Evolutionary conservation across 805 yeast genomes (phyloP).

Genomic region (Pichia manshurica): DNA sequence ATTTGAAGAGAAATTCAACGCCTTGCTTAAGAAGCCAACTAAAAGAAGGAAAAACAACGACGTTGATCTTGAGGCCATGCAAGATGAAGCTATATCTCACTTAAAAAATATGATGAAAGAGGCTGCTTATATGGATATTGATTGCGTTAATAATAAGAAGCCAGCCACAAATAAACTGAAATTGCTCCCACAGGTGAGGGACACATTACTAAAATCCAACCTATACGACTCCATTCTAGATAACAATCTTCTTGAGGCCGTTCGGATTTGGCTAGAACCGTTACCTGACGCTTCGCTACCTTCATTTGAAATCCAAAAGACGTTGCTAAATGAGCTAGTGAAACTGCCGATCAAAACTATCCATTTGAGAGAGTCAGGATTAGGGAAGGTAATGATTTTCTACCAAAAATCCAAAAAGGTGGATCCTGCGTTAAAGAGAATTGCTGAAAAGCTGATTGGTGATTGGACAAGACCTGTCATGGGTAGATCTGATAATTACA

Average conservation of each 20-base stretch:
- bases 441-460: conserved; percentile 86
- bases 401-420: conserved; percentile 88
- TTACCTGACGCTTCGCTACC: conserved; percentile 97
- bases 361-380: conserved; percentile 88
- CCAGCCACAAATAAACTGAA: conserved; percentile 76
- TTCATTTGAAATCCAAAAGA: conserved; percentile 93
- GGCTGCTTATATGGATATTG: conserved; percentile 71
- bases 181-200: conserved; percentile 72
- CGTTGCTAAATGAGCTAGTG: conserved; percentile 65
- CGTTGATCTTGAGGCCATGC: conserved; percentile 90
- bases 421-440: conserved; percentile 77
- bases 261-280: conserved; percentile 96
- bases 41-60: conserved; percentile 72
- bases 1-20: conserved; percentile 76
- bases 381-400: conserved; percentile 89
- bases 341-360: conserved; percentile 90
- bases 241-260: conserved; percentile 87
- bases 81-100: conserved; percentile 80
- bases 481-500: conserved; percentile 90
- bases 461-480: conserved; percentile 98
- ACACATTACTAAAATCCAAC: conserved; percentile 70
- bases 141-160: conserved; percentile 49
- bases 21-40: conserved; percentile 59
- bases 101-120: conserved; percentile 86
- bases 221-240: conserved; percentile 90